Evolutionary conservation across 768 basidiomycete genomes (phyloP), one percentile per base, ranked within the genome.

Genomic region (Sutorius australiensis): DNA sequence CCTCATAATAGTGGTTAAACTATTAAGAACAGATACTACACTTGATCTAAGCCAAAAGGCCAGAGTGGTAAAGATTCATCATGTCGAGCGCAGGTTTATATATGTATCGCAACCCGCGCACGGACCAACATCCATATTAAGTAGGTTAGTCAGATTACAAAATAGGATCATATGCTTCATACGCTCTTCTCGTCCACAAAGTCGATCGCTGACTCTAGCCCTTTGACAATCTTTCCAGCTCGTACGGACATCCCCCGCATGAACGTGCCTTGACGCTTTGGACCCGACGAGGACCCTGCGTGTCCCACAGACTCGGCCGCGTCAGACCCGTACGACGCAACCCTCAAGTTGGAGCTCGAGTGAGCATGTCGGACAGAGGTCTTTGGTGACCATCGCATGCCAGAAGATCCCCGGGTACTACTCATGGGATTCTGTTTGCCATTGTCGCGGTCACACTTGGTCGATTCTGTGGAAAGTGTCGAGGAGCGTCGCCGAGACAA

Each of bases 11-110:
- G 78, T 76, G 77, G 77, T 68, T 79, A 70, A 57, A 72, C 77
- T 81, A 75, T 75, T 75, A 80, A 82, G 79, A 82, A 82, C 81
- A 82, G 81, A 82, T 83, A 83, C 82, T 83, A 82, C 82, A 82
- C 82, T 82, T 83, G 81, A 82, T 83, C 82, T 82, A 82, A 82
- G 62, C 46, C 81, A 81, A 80, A 78, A 80, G 80, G 80, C 78
- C 79, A 67, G 58, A 59, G 55, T 64, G 58, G 60, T 59, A 53
- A 62, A 32, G 61, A 61, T 39, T 16, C 31, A 2, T 0, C 6
- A 0, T 0, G 49, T 43, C 36, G 4, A 9, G 2, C 21, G 9
- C 0, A 3, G 14, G 41, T 44, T 21, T 62, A 56, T 65, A 59
- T 65, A 59, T 13, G 10, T 40, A 30, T 46, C 1, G 16, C 5